Conservation (phyloP, 2,329 filamentous ascomycete genomes). For the Tolypocladium endophyticum region DNA sequence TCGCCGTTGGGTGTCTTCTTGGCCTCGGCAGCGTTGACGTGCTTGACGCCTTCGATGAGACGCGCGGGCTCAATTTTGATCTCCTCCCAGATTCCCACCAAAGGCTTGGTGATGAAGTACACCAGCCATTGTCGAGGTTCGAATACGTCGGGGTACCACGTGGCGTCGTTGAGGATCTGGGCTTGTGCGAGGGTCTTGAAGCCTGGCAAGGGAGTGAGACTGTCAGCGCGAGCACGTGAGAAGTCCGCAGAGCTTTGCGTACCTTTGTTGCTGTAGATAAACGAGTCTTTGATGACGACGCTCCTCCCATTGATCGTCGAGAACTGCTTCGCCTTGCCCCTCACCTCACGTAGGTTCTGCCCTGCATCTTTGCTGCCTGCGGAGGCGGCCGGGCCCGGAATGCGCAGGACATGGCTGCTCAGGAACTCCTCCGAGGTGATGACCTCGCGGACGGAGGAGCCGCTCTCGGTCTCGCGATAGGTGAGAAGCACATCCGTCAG, state of each 20-base stretch:
- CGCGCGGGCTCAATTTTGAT: slow-evolving; percentile 59
- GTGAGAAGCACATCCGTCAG: slow-evolving; percentile 85
- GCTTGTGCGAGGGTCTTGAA: slow-evolving; percentile 90
- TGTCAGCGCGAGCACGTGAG: not conserved
- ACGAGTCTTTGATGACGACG: slow-evolving; percentile 86
- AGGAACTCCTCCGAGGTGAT: slow-evolving; percentile 89
- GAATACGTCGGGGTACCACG: slow-evolving; percentile 83
- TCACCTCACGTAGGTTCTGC: slow-evolving; percentile 68
- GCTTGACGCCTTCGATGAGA: slow-evolving; percentile 34
- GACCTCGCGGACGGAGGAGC: slow-evolving; percentile 65
- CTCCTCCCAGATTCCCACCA: slow-evolving; percentile 76
- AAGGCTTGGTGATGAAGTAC: slow-evolving; percentile 86
- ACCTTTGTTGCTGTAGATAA: slow-evolving; percentile 96
- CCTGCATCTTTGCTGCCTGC: slow-evolving; percentile 43
- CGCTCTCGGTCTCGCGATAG: slow-evolving; percentile 78
- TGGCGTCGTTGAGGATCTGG: slow-evolving; percentile 69
- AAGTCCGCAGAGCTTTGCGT: too few relatives aligned
- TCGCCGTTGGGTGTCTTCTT: slow-evolving; percentile 25
- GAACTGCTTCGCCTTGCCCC: slow-evolving; percentile 90
- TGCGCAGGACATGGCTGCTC: slow-evolving; percentile 88
- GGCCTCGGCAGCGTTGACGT: slow-evolving; percentile 24
- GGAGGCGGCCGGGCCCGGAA: slow-evolving; percentile 46
- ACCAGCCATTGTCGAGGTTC: slow-evolving; percentile 91
- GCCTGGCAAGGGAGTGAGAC: slow-evolving; percentile 38
- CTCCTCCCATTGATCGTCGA: slow-evolving; percentile 86